Evolutionary conservation across 495 filamentous ascomycete species (phyloP), one percentile per base, ranked within the genome.

Genomic region (Neurospora intermedia): DNA sequence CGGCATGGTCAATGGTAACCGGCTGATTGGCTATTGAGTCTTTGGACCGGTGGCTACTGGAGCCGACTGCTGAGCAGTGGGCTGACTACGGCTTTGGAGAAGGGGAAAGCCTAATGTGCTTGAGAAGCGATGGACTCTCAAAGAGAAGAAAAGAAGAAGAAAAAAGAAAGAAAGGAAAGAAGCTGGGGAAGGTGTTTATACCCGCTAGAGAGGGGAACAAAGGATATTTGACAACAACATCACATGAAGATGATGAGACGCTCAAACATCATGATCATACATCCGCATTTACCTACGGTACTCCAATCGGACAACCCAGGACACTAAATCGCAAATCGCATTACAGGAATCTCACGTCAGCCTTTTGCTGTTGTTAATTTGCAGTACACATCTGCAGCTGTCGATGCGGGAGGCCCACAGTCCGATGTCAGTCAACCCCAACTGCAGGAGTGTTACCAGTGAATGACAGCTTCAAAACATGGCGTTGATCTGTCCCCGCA

Each of bases 1-100:
- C 7, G 69, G 74, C 13, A 73, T 80, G 11, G 48, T 78, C 40
- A 77, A 71, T 43, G 69, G 74, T 23, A 74, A 70, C 43, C 70
- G 72, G 15, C 15, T 71, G 35, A 71, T 78, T n/a, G 43, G 18
- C 10, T 78, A 75, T 1, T 41, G 40, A 39, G 38, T 45, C 18
- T 45, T 18, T 43, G 42, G 5, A 15, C 0, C 42, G 18, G 20
- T 11, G 3, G 43, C 18, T 46, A 11, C 43, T 46, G 3, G 18
- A 11, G 40, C 39, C 9, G 43, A 2, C 15, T 18, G 16, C 2
- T 43, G 16, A 15, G 43, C 43, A 43, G 16, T 2, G 16, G 6
- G 43, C 43, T 43, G 42, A 15, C 42, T 43, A 43, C 42, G 6
- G 43, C 15, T 43, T 42, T 43, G 43, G 43, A 9, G n/a, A 18